Evolutionary conservation across 768 basidiomycete genomes (phyloP).

Genomic region (Suillus decipiens): DNA sequence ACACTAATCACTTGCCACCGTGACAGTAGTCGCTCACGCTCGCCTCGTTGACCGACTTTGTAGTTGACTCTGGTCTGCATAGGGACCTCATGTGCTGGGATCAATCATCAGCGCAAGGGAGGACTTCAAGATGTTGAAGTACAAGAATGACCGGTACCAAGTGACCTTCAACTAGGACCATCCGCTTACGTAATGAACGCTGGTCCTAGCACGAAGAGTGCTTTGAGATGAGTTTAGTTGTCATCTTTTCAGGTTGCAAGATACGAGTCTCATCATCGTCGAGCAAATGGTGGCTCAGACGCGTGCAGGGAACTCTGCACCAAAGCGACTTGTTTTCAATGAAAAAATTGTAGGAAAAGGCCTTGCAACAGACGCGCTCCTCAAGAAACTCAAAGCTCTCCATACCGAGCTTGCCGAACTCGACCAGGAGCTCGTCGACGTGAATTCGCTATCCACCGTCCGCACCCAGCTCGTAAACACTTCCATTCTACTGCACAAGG

Average conservation of each 20-base stretch:
- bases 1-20: background rate
- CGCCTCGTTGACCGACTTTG: conserved; percentile 47
- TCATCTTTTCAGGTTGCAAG: conserved; percentile 5
- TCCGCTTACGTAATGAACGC: background rate
- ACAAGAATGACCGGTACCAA: background rate
- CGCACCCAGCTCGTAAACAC: conserved; percentile 80
- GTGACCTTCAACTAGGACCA: background rate
- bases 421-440: conserved; percentile 88
- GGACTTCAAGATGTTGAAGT: background rate
- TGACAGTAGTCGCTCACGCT: conserved; percentile 41
- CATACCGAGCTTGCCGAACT: conserved; percentile 76
- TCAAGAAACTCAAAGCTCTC: conserved; percentile 84
- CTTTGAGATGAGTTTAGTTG: conserved; percentile 2
- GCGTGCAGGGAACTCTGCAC: conserved; percentile 53
- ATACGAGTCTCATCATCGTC: conserved; percentile 7
- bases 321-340: conserved; percentile 70
- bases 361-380: conserved; percentile 75
- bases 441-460: conserved; percentile 63
- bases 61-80: conserved; percentile 80
- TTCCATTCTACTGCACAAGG: conserved; percentile 89
- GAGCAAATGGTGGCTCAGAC: conserved; percentile 73
- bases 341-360: conserved; percentile 82
- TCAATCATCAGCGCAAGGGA: background rate
- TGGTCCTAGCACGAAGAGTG: background rate
- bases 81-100: background rate